Conservation (phyloP, 441 rosid species). For the Erodium texanum region DNA sequence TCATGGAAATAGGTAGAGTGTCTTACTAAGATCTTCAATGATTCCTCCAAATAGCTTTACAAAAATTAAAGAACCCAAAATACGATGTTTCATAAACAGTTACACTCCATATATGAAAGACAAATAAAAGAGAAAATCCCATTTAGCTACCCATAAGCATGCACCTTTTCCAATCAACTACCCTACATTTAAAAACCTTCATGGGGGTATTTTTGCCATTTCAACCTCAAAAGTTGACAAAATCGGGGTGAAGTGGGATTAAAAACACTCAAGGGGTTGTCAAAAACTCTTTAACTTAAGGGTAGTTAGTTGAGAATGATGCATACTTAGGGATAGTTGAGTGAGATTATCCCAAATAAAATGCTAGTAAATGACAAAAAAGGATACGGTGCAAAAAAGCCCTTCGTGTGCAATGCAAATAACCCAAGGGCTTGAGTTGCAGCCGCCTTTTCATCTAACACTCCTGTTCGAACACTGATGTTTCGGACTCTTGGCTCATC, state of each 20-base stretch:
- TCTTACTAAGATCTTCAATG: conserved; percentile 69
- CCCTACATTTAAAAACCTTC: too few species aligned
- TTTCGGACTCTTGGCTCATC: conserved; percentile 93
- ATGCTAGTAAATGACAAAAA: conserved; percentile 11
- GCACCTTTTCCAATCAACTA: too few species aligned
- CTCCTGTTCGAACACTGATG: conserved; percentile 94
- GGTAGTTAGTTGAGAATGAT: too few species aligned
- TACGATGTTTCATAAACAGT: not conserved
- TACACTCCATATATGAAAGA: not conserved
- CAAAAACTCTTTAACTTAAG: too few species aligned
- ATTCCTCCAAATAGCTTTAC: conserved; percentile 80
- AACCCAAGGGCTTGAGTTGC: conserved; percentile 99
- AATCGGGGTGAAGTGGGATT: too few species aligned
- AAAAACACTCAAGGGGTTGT: too few species aligned
- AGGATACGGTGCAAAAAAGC: conserved; percentile 85
- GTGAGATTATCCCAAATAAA: not conserved
- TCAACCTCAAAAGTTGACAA: too few species aligned
- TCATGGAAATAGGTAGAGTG: conserved; percentile 94
- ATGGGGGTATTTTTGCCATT: too few species aligned
- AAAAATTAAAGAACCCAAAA: conserved; percentile 39
- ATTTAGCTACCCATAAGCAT: too few species aligned
- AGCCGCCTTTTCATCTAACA: conserved; percentile 98
- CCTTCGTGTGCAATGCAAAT: conserved; percentile 84
- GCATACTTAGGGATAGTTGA: too few species aligned
- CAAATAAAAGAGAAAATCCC: not conserved